These are phyloP conservation scores for Canavalia ensiformis DNA, from an alignment of 306 rosid genomes.

Conservation along the genomic window DNA sequence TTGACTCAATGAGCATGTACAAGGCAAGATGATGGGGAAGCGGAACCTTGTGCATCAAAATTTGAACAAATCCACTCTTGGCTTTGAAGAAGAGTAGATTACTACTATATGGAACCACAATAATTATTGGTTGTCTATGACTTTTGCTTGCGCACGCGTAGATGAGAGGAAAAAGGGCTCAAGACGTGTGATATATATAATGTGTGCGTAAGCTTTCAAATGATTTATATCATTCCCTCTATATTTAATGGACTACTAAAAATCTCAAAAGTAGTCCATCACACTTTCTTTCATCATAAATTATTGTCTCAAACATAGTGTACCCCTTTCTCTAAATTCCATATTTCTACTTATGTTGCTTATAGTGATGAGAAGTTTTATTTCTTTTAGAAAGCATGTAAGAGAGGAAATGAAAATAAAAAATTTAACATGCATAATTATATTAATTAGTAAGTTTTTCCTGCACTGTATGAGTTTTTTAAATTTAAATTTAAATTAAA, in stretches of 20 bases:
- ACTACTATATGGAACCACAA: slow-evolving; percentile 26
- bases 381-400: background rate
- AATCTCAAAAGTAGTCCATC: background rate
- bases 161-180: slow-evolving; percentile 26
- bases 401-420: background rate
- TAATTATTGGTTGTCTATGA: slow-evolving; percentile 40
- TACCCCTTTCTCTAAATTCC: background rate
- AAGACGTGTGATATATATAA: slow-evolving; percentile 22
- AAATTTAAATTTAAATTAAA: too few species aligned
- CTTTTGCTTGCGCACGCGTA: slow-evolving; percentile 48
- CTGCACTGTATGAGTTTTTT: background rate
- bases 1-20: slow-evolving; percentile 27
- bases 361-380: background rate
- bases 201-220: slow-evolving; percentile 21
- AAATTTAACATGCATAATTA: too few species aligned
- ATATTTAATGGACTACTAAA: background rate
- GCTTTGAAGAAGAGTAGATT: slow-evolving; percentile 11
- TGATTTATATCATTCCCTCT: slow-evolving; percentile 6
- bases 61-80: slow-evolving; percentile 35
- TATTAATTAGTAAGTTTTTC: background rate
- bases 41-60: slow-evolving; percentile 45
- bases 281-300: background rate
- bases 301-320: background rate
- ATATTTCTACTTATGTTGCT: background rate
- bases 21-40: slow-evolving; percentile 39